Conservation (phyloP, 1,139 yeast genomes). For the Martiniozyma asiatica region DNA sequence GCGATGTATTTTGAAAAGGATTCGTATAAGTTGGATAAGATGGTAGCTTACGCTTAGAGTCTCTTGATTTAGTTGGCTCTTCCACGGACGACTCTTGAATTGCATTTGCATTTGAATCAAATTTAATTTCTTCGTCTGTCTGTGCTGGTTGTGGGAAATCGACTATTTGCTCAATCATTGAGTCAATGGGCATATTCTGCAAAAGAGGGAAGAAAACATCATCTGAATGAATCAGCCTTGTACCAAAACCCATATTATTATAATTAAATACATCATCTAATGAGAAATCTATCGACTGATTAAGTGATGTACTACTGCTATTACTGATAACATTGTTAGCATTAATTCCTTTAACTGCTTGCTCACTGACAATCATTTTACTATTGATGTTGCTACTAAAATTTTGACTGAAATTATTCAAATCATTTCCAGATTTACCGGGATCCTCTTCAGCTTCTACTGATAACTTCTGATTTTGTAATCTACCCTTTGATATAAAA, state of each 20-base stretch:
- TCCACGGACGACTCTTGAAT: too few relatives aligned
- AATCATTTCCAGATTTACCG: too few relatives aligned
- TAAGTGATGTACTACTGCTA: too few relatives aligned
- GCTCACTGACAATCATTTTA: not conserved
- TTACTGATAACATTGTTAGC: not conserved
- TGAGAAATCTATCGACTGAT: constrained; percentile 11
- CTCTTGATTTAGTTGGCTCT: too few relatives aligned
- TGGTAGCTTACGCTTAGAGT: constrained; percentile 12
- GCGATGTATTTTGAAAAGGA: constrained; percentile 15
- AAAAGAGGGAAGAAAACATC: constrained; percentile 13
- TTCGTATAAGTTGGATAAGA: constrained; percentile 18
- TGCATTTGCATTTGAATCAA: too few relatives aligned
- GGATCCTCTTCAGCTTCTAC: too few relatives aligned
- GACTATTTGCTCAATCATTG: too few relatives aligned
- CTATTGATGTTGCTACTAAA: too few relatives aligned
- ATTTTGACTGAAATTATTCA: too few relatives aligned
- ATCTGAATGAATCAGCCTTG: constrained; percentile 23
- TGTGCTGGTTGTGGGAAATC: too few relatives aligned
- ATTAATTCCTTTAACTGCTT: constrained; percentile 1
- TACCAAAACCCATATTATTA: constrained; percentile 22
- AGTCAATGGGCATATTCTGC: constrained; percentile 1
- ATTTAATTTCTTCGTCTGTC: too few relatives aligned
- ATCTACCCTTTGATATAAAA: constrained; percentile 13
- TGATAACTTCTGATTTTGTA: not conserved
- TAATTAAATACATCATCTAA: constrained; percentile 20